Conservation (phyloP, 352 stramenopile species). For the Phytophthora rubi region DNA sequence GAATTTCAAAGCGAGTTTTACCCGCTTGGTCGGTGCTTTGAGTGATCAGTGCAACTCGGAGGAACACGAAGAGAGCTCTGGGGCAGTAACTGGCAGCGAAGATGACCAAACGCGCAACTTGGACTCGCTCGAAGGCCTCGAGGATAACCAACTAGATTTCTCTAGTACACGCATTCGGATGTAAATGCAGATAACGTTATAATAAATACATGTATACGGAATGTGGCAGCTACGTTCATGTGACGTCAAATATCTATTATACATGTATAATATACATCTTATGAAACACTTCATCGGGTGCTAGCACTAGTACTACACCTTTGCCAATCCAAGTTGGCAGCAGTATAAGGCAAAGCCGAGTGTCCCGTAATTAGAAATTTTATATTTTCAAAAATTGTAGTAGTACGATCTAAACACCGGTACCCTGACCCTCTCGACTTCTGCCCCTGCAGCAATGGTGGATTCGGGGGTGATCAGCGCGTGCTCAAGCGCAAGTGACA, state of each 20-base stretch:
- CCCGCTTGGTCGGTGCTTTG: slow-evolving; percentile 14
- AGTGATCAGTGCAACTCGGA: neutral
- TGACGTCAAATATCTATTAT: no score
- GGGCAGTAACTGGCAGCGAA: slow-evolving; percentile 11
- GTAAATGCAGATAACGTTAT: slow-evolving; percentile 1
- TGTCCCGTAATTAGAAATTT: no score
- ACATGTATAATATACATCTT: no score
- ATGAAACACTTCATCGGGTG: neutral
- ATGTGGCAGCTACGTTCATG: no score
- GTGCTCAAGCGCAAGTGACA: slow-evolving; percentile 13
- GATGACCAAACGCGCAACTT: slow-evolving; percentile 18
- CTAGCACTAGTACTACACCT: no score
- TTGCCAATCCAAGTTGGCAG: no score
- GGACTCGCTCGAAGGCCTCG: slow-evolving; percentile 15
- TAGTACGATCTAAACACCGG: no score
- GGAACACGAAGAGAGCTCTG: slow-evolving; percentile 12
- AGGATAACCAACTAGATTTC: slow-evolving; percentile 15
- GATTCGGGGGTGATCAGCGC: slow-evolving; percentile 12
- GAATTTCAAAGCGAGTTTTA: slow-evolving; percentile 56
- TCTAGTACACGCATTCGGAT: slow-evolving; percentile 29
- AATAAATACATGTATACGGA: neutral
- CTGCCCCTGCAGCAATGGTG: neutral
- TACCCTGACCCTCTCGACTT: neutral
- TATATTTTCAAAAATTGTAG: no score
- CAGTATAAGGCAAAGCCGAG: no score